These are phyloP conservation scores for Lasiosphaeria hispida DNA, from an alignment of 495 filamentous ascomycete species.

Conservation along the genomic window DNA sequence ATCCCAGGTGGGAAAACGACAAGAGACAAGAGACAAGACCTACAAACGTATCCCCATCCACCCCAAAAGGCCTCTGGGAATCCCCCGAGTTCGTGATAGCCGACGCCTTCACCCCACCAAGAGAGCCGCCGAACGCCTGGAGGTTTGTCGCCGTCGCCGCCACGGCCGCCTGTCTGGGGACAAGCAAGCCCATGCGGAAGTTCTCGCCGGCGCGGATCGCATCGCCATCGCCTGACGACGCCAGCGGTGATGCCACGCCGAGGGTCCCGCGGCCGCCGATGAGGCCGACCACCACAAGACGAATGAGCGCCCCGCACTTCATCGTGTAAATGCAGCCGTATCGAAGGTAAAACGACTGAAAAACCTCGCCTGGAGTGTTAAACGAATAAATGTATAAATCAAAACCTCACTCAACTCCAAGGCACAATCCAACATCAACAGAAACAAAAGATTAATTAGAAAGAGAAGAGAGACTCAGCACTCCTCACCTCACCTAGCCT, in stretches of 20 bases:
- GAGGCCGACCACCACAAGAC: slow-evolving; percentile 10
- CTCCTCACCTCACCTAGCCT: neutral
- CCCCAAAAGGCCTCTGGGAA: slow-evolving; percentile 41
- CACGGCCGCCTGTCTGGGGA: slow-evolving; percentile 16
- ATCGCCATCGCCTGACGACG: slow-evolving; percentile 10
- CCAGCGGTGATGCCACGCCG: neutral
- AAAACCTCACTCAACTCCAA: neutral
- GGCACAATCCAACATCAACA: neutral
- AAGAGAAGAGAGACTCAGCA: slow-evolving; percentile 4
- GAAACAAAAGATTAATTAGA: neutral
- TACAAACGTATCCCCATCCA: slow-evolving; percentile 49
- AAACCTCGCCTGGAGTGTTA: too few relatives aligned
- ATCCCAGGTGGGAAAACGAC: neutral
- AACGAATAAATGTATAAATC: neutral
- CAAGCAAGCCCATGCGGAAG: slow-evolving; percentile 20
- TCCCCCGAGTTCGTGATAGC: slow-evolving; percentile 38
- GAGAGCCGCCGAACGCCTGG: slow-evolving; percentile 23
- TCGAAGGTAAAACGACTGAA: neutral
- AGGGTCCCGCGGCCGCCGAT: neutral
- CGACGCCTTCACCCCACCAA: slow-evolving; percentile 25
- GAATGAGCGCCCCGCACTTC: slow-evolving; percentile 1
- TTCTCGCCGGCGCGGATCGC: slow-evolving; percentile 17
- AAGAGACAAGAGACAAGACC: too few relatives aligned
- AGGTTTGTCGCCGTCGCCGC: slow-evolving; percentile 19
- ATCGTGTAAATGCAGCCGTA: neutral